Evolutionary conservation across 257 asterid species (phyloP).

Genomic region (Nemophila menziesii): DNA sequence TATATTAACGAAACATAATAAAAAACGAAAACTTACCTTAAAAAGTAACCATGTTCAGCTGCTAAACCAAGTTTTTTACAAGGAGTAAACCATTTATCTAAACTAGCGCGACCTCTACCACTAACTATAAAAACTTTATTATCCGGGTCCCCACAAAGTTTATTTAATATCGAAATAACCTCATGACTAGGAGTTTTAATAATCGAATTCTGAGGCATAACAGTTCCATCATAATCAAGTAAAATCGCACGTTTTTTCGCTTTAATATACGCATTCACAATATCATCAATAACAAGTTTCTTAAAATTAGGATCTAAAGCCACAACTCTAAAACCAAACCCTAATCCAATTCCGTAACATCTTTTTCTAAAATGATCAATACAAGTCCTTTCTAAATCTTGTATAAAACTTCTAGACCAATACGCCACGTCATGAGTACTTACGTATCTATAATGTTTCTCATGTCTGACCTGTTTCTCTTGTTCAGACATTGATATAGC

Average conservation of each 20-base stretch:
- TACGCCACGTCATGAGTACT: conserved; percentile 63
- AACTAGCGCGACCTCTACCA: conserved; percentile 69
- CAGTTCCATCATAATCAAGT: conserved; percentile 79
- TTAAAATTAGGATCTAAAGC: conserved; percentile 71
- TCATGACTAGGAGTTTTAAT: conserved; percentile 50
- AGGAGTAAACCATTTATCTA: conserved; percentile 59
- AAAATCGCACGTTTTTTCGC: conserved; percentile 62
- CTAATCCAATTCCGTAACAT: conserved; percentile 75
- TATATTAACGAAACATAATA: too few species aligned
- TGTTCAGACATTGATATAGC: conserved; percentile 55
- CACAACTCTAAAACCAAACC: conserved; percentile 76
- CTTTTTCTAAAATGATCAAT: conserved; percentile 62
- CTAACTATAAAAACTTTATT: conserved; percentile 64
- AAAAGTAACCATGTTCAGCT: conserved; percentile 78
- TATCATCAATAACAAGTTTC: conserved; percentile 55
- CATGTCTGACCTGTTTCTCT: conserved; percentile 70
- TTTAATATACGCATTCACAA: conserved; percentile 47
- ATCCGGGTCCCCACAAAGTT: conserved; percentile 43
- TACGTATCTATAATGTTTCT: conserved; percentile 72
- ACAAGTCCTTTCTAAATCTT: conserved; percentile 84
- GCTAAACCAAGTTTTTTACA: conserved; percentile 72
- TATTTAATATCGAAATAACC: conserved; percentile 53
- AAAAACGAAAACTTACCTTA: conserved; percentile 38
- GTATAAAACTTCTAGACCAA: conserved; percentile 86
- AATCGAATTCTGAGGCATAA: conserved; percentile 65